These are phyloP conservation scores for Ichthyophthirius multifiliis DNA, from an alignment of 169 alveolate species.

Conservation along the genomic window DNA sequence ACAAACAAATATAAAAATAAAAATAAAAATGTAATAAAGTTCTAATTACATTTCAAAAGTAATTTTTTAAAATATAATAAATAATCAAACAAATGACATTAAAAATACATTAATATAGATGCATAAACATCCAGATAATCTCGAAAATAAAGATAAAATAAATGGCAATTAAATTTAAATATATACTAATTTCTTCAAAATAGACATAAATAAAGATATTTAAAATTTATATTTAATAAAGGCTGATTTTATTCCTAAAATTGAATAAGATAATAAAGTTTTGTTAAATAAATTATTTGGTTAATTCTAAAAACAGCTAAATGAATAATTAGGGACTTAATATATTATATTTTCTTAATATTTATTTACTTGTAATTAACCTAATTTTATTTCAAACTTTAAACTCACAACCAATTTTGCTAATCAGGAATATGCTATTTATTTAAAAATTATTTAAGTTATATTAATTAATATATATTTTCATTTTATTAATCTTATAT, in stretches of 20 bases:
- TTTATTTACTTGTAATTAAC: neutral
- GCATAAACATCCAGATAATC: no score
- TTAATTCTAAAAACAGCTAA: neutral
- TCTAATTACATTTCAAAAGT: no score
- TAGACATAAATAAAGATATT: neutral
- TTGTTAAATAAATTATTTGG: neutral
- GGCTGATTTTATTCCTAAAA: neutral
- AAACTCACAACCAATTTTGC: neutral
- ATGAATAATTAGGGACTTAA: neutral
- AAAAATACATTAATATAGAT: neutral
- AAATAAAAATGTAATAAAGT: no score
- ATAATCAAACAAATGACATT: no score
- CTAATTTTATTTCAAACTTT: neutral
- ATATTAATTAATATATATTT: neutral
- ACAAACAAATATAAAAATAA: no score
- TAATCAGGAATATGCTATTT: neutral
- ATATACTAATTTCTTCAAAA: neutral
- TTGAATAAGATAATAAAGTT: neutral
- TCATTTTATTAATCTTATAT: neutral
- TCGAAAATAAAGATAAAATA: neutral
- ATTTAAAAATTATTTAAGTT: neutral
- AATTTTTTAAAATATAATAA: no score
- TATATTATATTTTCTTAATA: neutral
- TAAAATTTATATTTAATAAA: neutral
- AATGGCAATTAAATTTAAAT: neutral